Conservation (phyloP, 176 grass and related monocot genomes). For the Avena atlantica region DNA sequence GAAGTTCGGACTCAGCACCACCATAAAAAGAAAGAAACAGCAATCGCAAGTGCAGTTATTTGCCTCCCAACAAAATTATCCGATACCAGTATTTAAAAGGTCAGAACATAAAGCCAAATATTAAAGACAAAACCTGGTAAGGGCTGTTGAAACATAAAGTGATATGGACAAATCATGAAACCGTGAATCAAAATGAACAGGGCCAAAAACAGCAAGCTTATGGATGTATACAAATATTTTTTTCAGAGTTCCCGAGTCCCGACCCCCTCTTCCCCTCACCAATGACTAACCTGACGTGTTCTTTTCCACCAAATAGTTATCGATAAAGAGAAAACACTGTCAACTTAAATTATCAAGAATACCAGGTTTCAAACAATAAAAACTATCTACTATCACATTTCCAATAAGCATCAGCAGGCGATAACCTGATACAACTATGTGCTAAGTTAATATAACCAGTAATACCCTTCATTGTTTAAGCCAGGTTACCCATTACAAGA, state of each 20-base stretch:
- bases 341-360: constrained; percentile 1
- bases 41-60: background rate
- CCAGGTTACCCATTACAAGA: background rate
- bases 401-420: constrained; percentile 13
- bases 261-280: background rate
- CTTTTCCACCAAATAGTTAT: background rate
- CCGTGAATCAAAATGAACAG: background rate
- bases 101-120: background rate
- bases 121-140: background rate
- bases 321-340: background rate
- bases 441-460: background rate
- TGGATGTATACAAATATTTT: background rate
- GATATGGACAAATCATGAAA: background rate
- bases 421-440: constrained; percentile 4
- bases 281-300: background rate
- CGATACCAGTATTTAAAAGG: background rate
- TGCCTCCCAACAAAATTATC: background rate
- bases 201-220: background rate
- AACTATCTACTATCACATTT: constrained; percentile 15
- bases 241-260: background rate
- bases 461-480: background rate
- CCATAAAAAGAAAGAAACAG: constrained; percentile 12
- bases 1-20: background rate
- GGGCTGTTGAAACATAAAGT: background rate
- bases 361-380: background rate